Evolutionary conservation across 352 stramenopile genomes (phyloP).

Genomic region (Globisporangium apiculatum): DNA sequence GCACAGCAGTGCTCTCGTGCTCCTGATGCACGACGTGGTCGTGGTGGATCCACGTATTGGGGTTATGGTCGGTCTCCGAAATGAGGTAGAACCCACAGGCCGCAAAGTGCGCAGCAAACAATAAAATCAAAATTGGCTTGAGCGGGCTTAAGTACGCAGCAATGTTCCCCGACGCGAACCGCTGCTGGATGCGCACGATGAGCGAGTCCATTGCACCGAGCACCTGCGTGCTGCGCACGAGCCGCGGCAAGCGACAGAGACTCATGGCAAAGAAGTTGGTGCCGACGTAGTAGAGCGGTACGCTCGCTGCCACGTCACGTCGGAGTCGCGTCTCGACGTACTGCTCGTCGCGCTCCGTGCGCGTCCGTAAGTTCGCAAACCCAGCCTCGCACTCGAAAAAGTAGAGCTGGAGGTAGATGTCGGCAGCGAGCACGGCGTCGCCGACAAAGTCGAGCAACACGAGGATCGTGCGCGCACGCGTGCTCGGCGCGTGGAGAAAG

Average conservation of each 20-base stretch:
- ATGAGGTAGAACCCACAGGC: constrained; percentile 70
- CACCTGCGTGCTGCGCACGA: constrained; percentile 40
- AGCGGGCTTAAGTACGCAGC: constrained; percentile 56
- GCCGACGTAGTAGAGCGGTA: constrained; percentile 66
- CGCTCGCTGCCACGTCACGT: constrained; percentile 32
- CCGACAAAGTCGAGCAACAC: constrained; percentile 32
- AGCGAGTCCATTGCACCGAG: constrained; percentile 44
- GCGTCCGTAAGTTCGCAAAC: constrained; percentile 41
- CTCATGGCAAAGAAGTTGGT: constrained; percentile 45
- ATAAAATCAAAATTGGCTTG: constrained; percentile 53
- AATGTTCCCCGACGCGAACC: constrained; percentile 50
- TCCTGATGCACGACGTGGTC: constrained; percentile 69
- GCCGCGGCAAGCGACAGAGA: constrained; percentile 42
- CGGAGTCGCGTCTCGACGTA: constrained; percentile 36
- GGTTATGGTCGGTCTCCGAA: constrained; percentile 49
- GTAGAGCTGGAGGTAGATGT: constrained; percentile 70
- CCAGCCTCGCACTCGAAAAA: constrained; percentile 69
- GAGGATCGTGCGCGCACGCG: constrained; percentile 14
- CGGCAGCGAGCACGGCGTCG: constrained; percentile 30
- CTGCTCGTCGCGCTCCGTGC: constrained; percentile 29
- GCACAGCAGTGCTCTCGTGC: constrained; percentile 30
- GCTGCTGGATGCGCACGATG: constrained; percentile 61
- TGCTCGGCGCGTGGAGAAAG: constrained; percentile 36
- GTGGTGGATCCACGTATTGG: constrained; percentile 59
- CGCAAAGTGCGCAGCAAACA: constrained; percentile 58